Evolutionary conservation across 2,329 filamentous ascomycete genomes (phyloP).

Genomic region (Alternaria solani): DNA sequence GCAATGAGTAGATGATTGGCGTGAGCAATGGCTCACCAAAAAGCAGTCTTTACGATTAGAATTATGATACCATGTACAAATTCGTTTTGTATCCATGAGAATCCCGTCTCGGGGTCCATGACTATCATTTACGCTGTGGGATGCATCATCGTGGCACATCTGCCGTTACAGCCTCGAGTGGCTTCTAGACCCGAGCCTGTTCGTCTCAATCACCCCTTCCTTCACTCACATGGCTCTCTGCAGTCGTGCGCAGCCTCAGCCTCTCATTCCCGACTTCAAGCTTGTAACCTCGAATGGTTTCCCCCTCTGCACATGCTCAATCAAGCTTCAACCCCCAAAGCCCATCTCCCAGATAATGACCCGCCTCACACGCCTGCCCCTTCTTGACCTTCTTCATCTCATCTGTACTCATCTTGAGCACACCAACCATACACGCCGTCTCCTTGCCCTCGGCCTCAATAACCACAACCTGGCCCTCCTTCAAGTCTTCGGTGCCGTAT

Average conservation of each 20-base stretch:
- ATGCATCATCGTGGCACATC: neutral
- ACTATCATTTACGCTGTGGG: neutral
- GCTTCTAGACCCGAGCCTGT: neutral
- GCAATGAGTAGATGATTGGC: neutral
- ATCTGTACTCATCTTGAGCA: conserved; percentile 82
- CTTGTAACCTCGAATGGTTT: neutral
- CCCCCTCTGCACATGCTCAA: conserved; percentile 44
- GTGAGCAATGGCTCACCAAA: neutral
- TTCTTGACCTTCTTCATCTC: conserved; percentile 96
- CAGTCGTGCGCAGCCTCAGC: neutral
- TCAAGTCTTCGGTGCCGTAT: conserved; percentile 71
- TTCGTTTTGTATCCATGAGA: conserved; percentile 1
- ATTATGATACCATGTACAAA: conserved; percentile 42
- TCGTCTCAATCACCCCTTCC: neutral
- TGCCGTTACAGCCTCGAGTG: neutral
- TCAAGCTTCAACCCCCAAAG: conserved; percentile 78
- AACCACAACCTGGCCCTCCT: conserved; percentile 83
- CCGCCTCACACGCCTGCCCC: conserved; percentile 90
- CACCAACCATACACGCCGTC: conserved; percentile 86
- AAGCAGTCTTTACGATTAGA: conserved; percentile 26
- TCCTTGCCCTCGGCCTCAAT: conserved; percentile 93
- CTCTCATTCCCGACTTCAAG: neutral
- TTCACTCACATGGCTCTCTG: neutral
- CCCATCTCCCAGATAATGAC: conserved; percentile 93
- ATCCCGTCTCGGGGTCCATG: neutral